phyloP scores from a whole-genome alignment of 495 filamentous ascomycete genomes.

The Venustampulla echinocandica region DNA sequence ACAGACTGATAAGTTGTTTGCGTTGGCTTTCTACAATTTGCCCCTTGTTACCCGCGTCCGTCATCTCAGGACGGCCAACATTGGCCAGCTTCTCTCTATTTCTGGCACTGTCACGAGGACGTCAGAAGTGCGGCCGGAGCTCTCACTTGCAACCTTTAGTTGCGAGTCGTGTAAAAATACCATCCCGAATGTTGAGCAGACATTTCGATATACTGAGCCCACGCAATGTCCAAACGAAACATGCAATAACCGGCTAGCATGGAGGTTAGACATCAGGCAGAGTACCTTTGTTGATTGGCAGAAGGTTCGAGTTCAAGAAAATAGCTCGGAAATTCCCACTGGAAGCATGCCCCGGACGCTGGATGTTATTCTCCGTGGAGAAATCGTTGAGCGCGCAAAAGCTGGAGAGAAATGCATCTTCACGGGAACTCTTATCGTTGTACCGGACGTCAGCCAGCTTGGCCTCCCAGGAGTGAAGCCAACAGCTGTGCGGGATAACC shows the following conservation, averaged over 20 bases:
- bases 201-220: conserved; percentile 93
- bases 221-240: conserved; percentile 87
- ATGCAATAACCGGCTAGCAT: conserved; percentile 84
- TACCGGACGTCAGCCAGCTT: conserved; percentile 93
- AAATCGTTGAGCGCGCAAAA: conserved; percentile 95
- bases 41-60: conserved; percentile 88
- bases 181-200: conserved; percentile 88
- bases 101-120: conserved; percentile 95
- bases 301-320: conserved; percentile 94
- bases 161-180: conserved; percentile 80
- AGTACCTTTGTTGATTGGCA: conserved; percentile 99
- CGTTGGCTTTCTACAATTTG: conserved; percentile 92
- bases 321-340: conserved; percentile 94
- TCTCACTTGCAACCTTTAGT: conserved; percentile 84
- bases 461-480: conserved; percentile 79
- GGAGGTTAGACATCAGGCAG: conserved; percentile 91
- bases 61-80: conserved; percentile 79
- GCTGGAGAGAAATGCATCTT: conserved; percentile 98
- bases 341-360: conserved; percentile 98
- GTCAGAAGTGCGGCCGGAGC: conserved; percentile 89
- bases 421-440: conserved; percentile 90
- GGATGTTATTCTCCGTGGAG: conserved; percentile 94
- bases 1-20: conserved; percentile 92
- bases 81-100: conserved; percentile 87
- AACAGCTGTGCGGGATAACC: conserved; percentile 77